Evolutionary conservation across 768 basidiomycete genomes (phyloP).

Genomic region (Roridomyces roridus): DNA sequence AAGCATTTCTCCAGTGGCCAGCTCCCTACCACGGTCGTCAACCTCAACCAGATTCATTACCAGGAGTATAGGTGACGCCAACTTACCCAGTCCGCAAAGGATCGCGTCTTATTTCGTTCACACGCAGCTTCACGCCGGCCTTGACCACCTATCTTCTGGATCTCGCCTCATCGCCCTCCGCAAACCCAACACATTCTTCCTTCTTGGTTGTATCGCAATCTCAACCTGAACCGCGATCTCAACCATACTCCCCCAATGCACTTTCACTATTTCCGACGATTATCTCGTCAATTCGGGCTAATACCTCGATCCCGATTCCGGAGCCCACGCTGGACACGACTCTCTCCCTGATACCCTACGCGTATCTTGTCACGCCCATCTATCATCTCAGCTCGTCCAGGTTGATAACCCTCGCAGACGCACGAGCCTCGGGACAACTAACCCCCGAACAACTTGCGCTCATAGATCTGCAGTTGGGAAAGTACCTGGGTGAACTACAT

Average conservation of each 20-base stretch:
- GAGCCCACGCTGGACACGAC: constrained; percentile 56
- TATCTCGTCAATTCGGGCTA: constrained; percentile 45
- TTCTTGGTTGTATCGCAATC: constrained; percentile 25
- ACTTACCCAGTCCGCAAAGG: background rate
- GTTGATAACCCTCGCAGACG: constrained; percentile 44
- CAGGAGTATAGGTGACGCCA: constrained; percentile 38
- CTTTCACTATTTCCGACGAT: constrained; percentile 46
- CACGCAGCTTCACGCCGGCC: constrained; percentile 32
- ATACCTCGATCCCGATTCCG: constrained; percentile 58
- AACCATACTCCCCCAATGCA: constrained; percentile 39
- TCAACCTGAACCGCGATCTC: background rate
- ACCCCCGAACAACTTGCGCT: constrained; percentile 45
- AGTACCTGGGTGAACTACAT: constrained; percentile 68
- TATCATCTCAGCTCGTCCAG: constrained; percentile 41
- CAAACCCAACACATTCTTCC: constrained; percentile 32
- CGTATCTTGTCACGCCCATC: constrained; percentile 58
- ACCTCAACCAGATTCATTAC: constrained; percentile 21
- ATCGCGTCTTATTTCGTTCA: background rate
- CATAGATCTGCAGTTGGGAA: constrained; percentile 68
- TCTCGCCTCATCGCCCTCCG: constrained; percentile 27
- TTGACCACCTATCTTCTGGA: constrained; percentile 34
- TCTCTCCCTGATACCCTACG: constrained; percentile 49
- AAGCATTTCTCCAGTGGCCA: constrained; percentile 24
- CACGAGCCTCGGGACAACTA: constrained; percentile 41
- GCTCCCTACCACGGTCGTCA: constrained; percentile 26